Evolutionary conservation across 306 rosid species (phyloP).

Genomic region (Corylus americana): DNA sequence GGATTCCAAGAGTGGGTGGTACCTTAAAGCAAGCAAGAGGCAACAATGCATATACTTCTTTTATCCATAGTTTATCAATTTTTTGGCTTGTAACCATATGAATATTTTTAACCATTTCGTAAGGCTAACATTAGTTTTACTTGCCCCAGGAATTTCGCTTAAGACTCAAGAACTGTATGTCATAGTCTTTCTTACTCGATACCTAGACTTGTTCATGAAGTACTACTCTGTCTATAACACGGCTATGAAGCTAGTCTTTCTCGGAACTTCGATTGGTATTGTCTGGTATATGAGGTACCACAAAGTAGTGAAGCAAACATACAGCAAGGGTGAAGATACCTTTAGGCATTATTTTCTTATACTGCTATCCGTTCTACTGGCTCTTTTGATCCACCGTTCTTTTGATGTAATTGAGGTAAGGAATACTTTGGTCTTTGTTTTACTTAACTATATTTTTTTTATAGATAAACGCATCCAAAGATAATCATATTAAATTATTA

Average conservation of each 20-base stretch:
- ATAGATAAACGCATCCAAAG: not conserved
- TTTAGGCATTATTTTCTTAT: slow-evolving; percentile 36
- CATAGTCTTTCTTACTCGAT: slow-evolving; percentile 39
- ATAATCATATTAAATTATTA: not conserved
- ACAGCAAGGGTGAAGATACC: slow-evolving; percentile 40
- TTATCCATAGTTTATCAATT: not conserved
- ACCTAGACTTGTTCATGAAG: slow-evolving; percentile 33
- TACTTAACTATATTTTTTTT: not conserved
- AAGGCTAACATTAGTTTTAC: not conserved
- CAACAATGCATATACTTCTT: not conserved
- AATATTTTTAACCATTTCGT: not conserved
- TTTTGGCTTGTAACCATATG: not conserved
- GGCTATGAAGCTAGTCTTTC: slow-evolving; percentile 25
- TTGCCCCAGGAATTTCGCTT: slow-evolving; percentile 40
- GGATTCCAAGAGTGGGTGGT: not conserved
- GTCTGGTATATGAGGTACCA: slow-evolving; percentile 48
- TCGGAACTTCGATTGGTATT: slow-evolving; percentile 33
- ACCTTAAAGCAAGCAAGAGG: not conserved
- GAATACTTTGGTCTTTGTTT: not conserved
- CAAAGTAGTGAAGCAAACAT: slow-evolving; percentile 43
- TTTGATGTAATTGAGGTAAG: slow-evolving; percentile 24
- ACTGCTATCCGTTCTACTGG: slow-evolving; percentile 26
- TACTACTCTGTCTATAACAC: slow-evolving; percentile 33
- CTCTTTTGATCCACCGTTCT: slow-evolving; percentile 23
- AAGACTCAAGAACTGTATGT: slow-evolving; percentile 47